Evolutionary conservation across 495 filamentous ascomycete genomes (phyloP), one percentile per base, ranked within the genome.

Genomic region (Xylaria intraflava): DNA sequence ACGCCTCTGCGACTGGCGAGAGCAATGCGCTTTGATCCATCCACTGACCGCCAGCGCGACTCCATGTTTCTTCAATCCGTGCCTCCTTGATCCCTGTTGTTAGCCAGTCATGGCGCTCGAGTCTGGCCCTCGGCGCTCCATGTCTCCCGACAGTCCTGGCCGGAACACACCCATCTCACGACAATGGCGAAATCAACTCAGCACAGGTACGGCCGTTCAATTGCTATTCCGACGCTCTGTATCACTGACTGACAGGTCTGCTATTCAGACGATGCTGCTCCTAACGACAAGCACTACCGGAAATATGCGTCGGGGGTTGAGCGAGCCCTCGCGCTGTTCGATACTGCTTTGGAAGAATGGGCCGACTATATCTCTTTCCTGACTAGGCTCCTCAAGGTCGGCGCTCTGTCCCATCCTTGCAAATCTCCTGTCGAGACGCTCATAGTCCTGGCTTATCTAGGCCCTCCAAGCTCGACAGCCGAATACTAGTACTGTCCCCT

Each of bases 341-440:
- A 99, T 70, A 90, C 86, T 19, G 83, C 89, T 44, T 75, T 96
- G 57, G 89, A 96, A 69, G 93, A 97, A 82, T 99, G 93, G 93
- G 92, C 94, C 30, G 93, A 99, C 67, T 99, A 99, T 65, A 97
- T 99, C 65, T 95, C 92, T 9, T 97, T 97, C 66, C 76, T 99
- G 29, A 90, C 85, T 62, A 84, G 93, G 30, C 75, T 98, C 22
- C 73, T 96, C 48, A 98, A 96, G 83, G 91, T 92, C 43, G 39
- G 58, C 51, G 29, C 20, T 45, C 19, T 19, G 3, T 46, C n/a
- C 35, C 12, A 24, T 11, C 26, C 16, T 23, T n/a, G 27, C 39
- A 24, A 26, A 53, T 24, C 17, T 55, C 10, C 5, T 26, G 30
- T 46, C 29, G 51, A 43, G 29, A 24, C 56, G 29, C 57, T 62